Percentiles rank a stretch among this genome's conserved stretches.
phyloP scores from a whole-genome alignment of 768 basidiomycete genomes.

The Kondoa subrosea region DNA sequence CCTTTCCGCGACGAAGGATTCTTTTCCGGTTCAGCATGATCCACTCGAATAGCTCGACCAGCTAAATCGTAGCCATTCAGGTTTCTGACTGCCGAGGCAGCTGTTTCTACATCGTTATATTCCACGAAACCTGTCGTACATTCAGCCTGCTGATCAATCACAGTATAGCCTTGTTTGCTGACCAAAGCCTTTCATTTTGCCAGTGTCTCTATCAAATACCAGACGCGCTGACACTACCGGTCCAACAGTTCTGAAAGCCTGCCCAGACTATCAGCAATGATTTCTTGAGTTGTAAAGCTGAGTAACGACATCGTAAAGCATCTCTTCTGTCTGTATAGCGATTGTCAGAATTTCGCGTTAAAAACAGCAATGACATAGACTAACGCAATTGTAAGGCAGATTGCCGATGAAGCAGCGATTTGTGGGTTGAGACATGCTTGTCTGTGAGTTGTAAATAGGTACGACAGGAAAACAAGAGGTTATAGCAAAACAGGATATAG shows the following conservation, averaged over 20 bases:
- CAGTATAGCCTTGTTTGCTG: conserved; percentile 69
- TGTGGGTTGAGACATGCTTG: too few relatives aligned
- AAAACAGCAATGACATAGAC: neutral
- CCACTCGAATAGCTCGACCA: conserved; percentile 80
- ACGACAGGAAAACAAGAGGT: too few relatives aligned
- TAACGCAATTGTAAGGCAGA: conserved; percentile 1
- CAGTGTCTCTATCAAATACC: conserved; percentile 43
- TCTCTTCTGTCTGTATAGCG: conserved; percentile 9
- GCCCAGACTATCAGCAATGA: neutral
- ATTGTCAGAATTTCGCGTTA: neutral
- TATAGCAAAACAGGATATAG: too few relatives aligned
- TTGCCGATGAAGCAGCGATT: conserved; percentile 5
- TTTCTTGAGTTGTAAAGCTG: neutral
- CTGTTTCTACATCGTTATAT: conserved; percentile 72
- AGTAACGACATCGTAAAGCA: neutral
- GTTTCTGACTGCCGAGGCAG: conserved; percentile 84
- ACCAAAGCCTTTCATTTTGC: conserved; percentile 83
- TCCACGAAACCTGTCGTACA: conserved; percentile 21
- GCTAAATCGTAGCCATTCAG: conserved; percentile 82
- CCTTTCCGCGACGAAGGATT: conserved; percentile 70
- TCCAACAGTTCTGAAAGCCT: conserved; percentile 27
- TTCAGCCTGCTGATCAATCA: conserved; percentile 41
- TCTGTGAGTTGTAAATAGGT: too few relatives aligned
- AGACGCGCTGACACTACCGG: conserved; percentile 27
- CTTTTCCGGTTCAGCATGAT: conserved; percentile 82